Percentiles rank a stretch among this genome's conserved stretches.
Conservation (phyloP, 257 asterid species). For the Solanum tacnaense region DNA sequence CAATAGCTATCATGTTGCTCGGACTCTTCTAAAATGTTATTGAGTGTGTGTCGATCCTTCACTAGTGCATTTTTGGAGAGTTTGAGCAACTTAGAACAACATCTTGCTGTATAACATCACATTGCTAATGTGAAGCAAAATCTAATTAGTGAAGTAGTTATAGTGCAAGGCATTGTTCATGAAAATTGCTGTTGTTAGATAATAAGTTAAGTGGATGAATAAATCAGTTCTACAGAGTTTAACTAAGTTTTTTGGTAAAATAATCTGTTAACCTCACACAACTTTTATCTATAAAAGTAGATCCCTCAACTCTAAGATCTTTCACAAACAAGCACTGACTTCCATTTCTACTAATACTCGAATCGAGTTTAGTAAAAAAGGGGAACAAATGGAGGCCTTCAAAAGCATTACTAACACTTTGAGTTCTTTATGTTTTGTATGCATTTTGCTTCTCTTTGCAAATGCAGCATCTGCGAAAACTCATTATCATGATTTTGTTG, state of each 20-base stretch:
- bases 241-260: constrained; percentile 26
- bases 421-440: constrained; percentile 12
- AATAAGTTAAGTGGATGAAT: constrained; percentile 46
- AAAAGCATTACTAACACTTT: background rate
- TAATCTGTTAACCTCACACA: constrained; percentile 37
- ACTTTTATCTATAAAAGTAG: constrained; percentile 27
- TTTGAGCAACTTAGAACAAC: background rate
- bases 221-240: constrained; percentile 21
- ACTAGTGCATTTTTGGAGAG: no score
- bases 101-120: background rate
- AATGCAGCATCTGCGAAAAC: constrained; percentile 35
- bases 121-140: background rate
- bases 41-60: background rate
- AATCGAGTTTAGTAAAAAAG: background rate
- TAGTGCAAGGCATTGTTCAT: constrained; percentile 13
- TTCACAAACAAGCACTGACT: constrained; percentile 8
- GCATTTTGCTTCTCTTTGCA: constrained; percentile 20
- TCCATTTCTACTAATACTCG: background rate
- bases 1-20: background rate
- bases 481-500: constrained; percentile 58
- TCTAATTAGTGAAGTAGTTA: constrained; percentile 1
- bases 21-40: no score
- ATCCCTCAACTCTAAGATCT: constrained; percentile 8
- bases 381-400: constrained; percentile 8
- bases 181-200: constrained; percentile 19